Evolutionary conservation across 768 basidiomycete genomes (phyloP).

Genomic region (Amanita pseudoporphyria): DNA sequence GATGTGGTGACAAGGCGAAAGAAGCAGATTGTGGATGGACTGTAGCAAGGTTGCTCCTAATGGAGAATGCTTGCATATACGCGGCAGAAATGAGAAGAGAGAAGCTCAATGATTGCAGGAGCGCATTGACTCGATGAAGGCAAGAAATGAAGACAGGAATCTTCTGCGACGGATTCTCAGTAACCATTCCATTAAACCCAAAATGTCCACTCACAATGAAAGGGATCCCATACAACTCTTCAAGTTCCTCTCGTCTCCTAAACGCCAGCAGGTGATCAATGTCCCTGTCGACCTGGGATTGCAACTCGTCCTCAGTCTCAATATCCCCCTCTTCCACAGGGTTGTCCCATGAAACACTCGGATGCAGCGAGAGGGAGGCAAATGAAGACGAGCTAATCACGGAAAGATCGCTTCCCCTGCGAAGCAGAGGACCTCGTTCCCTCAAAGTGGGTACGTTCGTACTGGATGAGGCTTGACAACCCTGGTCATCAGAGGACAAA

Average conservation of each 20-base stretch:
- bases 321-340: neutral
- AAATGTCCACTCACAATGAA: slow-evolving; percentile 46
- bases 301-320: slow-evolving; percentile 6
- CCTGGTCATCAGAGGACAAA: neutral
- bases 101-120: slow-evolving; percentile 61
- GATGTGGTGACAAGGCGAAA: slow-evolving; percentile 5
- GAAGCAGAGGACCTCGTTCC: slow-evolving; percentile 5
- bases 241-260: slow-evolving; percentile 65
- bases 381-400: slow-evolving; percentile 1
- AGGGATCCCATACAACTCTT: slow-evolving; percentile 73
- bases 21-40: neutral
- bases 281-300: slow-evolving; percentile 49
- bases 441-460: neutral
- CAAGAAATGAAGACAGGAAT: slow-evolving; percentile 76
- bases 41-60: slow-evolving; percentile 10
- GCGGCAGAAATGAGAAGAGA: slow-evolving; percentile 52
- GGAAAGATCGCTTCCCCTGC: slow-evolving; percentile 1
- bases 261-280: slow-evolving; percentile 55
- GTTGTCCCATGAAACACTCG: slow-evolving; percentile 2
- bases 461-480: neutral
- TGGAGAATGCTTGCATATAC: slow-evolving; percentile 40
- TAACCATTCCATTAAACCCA: neutral
- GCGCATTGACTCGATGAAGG: slow-evolving; percentile 66
- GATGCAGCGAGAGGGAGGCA: slow-evolving; percentile 2
- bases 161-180: slow-evolving; percentile 30